Conservation (phyloP, 441 rosid genomes). For the Populus tomentosa region DNA sequence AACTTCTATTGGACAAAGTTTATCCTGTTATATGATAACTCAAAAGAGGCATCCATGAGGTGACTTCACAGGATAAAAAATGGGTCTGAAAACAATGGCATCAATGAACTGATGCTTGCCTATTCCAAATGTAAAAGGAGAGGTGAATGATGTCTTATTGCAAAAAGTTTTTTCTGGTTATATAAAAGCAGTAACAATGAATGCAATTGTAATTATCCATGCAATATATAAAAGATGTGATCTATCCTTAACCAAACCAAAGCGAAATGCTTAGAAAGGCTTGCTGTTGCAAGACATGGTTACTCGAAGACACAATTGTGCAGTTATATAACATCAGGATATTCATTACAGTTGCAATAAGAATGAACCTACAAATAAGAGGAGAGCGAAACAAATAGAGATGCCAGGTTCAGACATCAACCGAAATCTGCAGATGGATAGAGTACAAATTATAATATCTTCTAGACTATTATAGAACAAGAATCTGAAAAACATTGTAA, state of each 20-base stretch:
- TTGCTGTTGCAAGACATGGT: not conserved
- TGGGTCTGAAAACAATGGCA: not conserved
- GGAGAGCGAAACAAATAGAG: not conserved
- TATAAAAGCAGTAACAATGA: not conserved
- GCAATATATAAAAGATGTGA: not conserved
- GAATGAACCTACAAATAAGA: not conserved
- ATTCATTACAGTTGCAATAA: not conserved
- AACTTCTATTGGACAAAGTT: not conserved
- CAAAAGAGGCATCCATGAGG: not conserved
- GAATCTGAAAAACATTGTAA: not conserved
- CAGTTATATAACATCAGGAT: not conserved
- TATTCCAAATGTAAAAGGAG: not conserved
- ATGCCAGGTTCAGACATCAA: not conserved
- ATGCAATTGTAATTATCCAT: not conserved
- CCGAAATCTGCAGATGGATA: not conserved
- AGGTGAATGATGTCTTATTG: not conserved
- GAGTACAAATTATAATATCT: not conserved
- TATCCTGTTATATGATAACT: not conserved
- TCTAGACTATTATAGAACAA: not conserved
- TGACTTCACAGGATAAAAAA: not conserved
- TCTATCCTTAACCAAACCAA: not conserved
- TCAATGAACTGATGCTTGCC: not conserved
- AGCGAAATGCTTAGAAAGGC: not conserved
- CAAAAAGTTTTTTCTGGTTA: not conserved
- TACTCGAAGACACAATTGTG: not conserved